Percentiles rank a stretch among this genome's conserved stretches.
Evolutionary conservation across 2,329 filamentous ascomycete species (phyloP).

Genomic region (Graphiopsis chlorocephala): DNA sequence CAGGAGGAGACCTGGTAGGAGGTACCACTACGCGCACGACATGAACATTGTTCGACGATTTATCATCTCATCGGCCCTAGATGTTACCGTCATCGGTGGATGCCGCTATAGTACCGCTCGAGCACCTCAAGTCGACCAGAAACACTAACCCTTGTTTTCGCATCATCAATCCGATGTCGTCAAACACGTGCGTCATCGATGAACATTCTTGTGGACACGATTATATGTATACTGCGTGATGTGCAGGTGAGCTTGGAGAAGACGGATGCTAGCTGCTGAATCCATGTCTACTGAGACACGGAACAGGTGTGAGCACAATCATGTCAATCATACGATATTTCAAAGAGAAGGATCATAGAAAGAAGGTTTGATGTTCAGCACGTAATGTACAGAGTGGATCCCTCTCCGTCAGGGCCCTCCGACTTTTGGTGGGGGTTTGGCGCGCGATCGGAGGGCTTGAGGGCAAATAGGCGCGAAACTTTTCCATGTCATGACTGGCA

Average conservation of each 20-base stretch:
- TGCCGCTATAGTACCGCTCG: not conserved
- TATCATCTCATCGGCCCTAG: not conserved
- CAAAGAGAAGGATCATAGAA: not conserved
- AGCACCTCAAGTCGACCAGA: not conserved
- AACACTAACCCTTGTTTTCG: not conserved
- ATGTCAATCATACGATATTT: no score
- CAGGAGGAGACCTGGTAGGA: no score
- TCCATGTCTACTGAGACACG: no score
- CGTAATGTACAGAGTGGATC: constrained; percentile 3
- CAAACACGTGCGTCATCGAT: not conserved
- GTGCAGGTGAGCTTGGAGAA: not conserved
- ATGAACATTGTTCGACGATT: not conserved
- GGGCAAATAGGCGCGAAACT: constrained; percentile 4
- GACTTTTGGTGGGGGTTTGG: constrained; percentile 4
- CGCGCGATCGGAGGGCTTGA: constrained; percentile 3
- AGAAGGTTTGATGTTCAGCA: not conserved
- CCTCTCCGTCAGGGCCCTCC: not conserved
- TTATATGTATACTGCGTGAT: not conserved
- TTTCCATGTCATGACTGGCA: constrained; percentile 5
- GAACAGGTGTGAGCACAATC: no score
- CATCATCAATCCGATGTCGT: not conserved
- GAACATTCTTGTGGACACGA: not conserved
- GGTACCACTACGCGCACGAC: no score
- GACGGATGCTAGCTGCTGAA: not conserved
- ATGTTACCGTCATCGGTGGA: not conserved